These are phyloP conservation scores for Kalmusia sp. DNA, from an alignment of 2,329 filamentous ascomycete genomes.

Conservation along the genomic window DNA sequence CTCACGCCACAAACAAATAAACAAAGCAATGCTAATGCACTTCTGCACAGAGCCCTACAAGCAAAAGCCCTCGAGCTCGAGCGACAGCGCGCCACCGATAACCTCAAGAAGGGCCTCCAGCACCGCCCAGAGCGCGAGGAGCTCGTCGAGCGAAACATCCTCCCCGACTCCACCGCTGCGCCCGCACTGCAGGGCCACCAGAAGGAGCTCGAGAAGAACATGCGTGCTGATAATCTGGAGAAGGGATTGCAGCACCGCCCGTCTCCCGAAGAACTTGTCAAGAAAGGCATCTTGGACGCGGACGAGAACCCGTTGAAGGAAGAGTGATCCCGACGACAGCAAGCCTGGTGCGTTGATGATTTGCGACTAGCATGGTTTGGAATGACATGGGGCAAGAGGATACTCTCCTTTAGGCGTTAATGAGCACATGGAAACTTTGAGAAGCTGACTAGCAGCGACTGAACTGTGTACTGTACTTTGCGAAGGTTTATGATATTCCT, in stretches of 20 bases:
- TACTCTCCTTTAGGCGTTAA: background rate
- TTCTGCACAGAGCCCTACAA: slow-evolving; percentile 63
- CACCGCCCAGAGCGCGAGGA: slow-evolving; percentile 73
- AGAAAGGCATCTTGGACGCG: slow-evolving; percentile 77
- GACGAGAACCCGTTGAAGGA: slow-evolving; percentile 44
- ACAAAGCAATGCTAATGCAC: slow-evolving; percentile 1
- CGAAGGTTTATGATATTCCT: background rate
- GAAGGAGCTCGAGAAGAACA: slow-evolving; percentile 84
- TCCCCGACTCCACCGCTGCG: slow-evolving; percentile 78
- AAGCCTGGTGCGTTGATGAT: background rate
- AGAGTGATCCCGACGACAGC: slow-evolving; percentile 11
- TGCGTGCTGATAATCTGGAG: slow-evolving; percentile 70
- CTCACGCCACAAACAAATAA: background rate
- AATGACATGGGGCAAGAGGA: background rate
- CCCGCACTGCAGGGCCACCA: slow-evolving; percentile 82
- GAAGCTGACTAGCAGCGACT: background rate
- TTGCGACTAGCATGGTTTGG: background rate
- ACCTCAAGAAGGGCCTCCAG: slow-evolving; percentile 69
- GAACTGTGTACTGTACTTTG: background rate
- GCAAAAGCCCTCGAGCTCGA: slow-evolving; percentile 68
- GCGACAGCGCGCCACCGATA: slow-evolving; percentile 63
- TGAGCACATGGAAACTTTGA: background rate
- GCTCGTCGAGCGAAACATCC: slow-evolving; percentile 86
- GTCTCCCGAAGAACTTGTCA: slow-evolving; percentile 77
- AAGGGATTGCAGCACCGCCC: slow-evolving; percentile 69